Percentiles rank a stretch among this genome's conserved stretches.
phyloP scores from a whole-genome alignment of 176 grass and related monocot species.

The Oryza meridionalis region DNA sequence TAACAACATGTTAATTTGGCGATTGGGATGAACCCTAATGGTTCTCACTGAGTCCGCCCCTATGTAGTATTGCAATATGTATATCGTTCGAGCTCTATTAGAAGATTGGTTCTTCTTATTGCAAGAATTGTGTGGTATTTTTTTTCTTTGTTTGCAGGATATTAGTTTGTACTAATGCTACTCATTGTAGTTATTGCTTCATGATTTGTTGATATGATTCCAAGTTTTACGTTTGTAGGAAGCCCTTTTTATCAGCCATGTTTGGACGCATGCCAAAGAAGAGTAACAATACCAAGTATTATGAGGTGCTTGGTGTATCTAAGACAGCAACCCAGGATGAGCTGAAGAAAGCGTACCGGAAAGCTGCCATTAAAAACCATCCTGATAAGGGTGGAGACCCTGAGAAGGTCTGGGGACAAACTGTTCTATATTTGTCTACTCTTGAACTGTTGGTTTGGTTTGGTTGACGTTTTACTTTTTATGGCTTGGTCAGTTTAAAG shows the following conservation, averaged over 20 bases:
- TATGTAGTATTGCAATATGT: not conserved
- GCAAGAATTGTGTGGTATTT: not conserved
- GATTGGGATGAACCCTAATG: not conserved
- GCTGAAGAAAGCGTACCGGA: constrained; percentile 89
- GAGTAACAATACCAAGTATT: constrained; percentile 89
- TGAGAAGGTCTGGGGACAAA: constrained; percentile 63
- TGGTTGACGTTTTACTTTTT: not conserved
- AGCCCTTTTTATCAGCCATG: constrained; percentile 55
- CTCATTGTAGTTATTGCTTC: not conserved
- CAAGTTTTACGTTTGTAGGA: constrained; percentile 25
- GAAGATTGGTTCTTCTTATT: not conserved
- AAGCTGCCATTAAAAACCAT: constrained; percentile 89
- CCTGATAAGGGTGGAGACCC: constrained; percentile 97
- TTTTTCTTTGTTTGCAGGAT: not conserved
- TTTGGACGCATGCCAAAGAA: constrained; percentile 91
- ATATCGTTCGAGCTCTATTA: not conserved
- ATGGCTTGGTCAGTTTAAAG: constrained; percentile 72
- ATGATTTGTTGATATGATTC: constrained; percentile 26
- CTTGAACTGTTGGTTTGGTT: not conserved
- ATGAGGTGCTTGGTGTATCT: constrained; percentile 87
- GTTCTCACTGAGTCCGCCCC: not conserved
- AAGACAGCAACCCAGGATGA: constrained; percentile 82
- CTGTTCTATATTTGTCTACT: not conserved
- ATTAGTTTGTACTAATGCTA: not conserved
- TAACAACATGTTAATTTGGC: not conserved